Evolutionary conservation across 768 basidiomycete species (phyloP), one percentile per base, ranked within the genome.

Genomic region (Daedaleopsis sinensis): DNA sequence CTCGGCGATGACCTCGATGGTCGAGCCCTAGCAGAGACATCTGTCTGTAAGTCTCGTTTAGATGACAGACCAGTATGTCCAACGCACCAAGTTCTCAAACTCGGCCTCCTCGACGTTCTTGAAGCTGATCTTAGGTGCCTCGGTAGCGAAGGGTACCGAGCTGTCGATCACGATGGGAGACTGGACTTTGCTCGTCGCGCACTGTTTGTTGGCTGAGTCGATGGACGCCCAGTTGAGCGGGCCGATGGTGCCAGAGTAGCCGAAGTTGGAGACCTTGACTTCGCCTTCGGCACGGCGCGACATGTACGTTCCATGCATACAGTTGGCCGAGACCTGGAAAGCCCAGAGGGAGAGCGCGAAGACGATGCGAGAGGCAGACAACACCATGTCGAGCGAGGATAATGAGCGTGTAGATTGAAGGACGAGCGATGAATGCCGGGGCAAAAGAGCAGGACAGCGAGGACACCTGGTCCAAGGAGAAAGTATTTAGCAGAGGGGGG

Each of bases 211-310:
- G 46, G 46, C 46, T 3, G 46, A 11, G 19, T 48, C 46, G 19
- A 48, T 48, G 2, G 19, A 19, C 46, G 46, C 46, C 46, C 46
- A 48, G 46, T 48, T 48, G 18, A 48, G 18, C 10, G 46, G 46
- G 10, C 46, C 46, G 19, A 24, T 48, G 19, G 46, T 48, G 19
- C 46, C 46, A 11, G 46, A 48, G 46, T 48, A 48, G 46, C 46
- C 46, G 46, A 48, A 48, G 46, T 48, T 48, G 46, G 46, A 48
- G 46, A 48, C 46, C 46, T 48, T 21, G 46, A 48, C 46, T n/a
- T 48, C 46, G n/a, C 46, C 46, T 24, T 48, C 46, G 10, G 10
- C 18, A 24, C 46, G 46, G 46, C 46, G 46, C 10, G 15, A 21
- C 19, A 48, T 19, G 18, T 19, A 48, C 19, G 46, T 48, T 11